A percentile compares a stretch with the other conserved stretches of the same genome.
These are phyloP conservation scores for Aspergillus aculeatinus DNA, from an alignment of 2,329 filamentous ascomycete genomes.

Conservation along the genomic window DNA sequence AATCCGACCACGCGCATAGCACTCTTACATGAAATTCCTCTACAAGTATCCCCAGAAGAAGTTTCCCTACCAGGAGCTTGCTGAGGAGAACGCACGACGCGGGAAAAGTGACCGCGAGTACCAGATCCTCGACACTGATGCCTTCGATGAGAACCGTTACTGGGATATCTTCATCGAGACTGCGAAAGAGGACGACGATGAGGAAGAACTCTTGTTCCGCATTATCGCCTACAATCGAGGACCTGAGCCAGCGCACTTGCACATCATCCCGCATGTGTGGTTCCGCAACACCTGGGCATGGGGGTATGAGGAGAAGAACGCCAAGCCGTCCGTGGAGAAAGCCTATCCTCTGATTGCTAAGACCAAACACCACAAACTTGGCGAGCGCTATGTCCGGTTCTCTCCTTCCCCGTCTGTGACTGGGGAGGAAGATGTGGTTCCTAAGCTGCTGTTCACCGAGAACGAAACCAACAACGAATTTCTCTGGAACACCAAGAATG, in stretches of 20 bases:
- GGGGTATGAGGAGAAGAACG: slow-evolving; percentile 73
- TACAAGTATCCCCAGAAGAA: slow-evolving; percentile 94
- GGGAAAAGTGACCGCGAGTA: slow-evolving; percentile 80
- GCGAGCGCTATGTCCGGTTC: slow-evolving; percentile 77
- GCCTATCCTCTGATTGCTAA: slow-evolving; percentile 67
- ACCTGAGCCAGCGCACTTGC: slow-evolving; percentile 82
- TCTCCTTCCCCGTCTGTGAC: slow-evolving; percentile 88
- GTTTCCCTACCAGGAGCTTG: slow-evolving; percentile 87
- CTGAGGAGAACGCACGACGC: slow-evolving; percentile 78
- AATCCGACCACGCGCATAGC: slow-evolving; percentile 50
- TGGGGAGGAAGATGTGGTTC: slow-evolving; percentile 77
- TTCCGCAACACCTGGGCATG: slow-evolving; percentile 97
- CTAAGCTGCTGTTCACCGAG: slow-evolving; percentile 85
- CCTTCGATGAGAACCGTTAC: slow-evolving; percentile 86
- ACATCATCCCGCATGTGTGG: slow-evolving; percentile 94
- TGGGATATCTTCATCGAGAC: slow-evolving; percentile 98
- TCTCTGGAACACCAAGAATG: slow-evolving; percentile 76
- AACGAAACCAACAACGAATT: slow-evolving; percentile 86
- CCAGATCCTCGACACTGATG: slow-evolving; percentile 83
- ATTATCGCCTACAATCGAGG: slow-evolving; percentile 96
- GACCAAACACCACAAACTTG: slow-evolving; percentile 76
- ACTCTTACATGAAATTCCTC: slow-evolving; percentile 98
- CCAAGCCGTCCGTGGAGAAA: slow-evolving; percentile 75
- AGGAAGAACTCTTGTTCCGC: slow-evolving; percentile 88
- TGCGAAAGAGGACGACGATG: slow-evolving; percentile 88